Evolutionary conservation across 768 basidiomycete species (phyloP).

Genomic region (Termitomyces sp.): DNA sequence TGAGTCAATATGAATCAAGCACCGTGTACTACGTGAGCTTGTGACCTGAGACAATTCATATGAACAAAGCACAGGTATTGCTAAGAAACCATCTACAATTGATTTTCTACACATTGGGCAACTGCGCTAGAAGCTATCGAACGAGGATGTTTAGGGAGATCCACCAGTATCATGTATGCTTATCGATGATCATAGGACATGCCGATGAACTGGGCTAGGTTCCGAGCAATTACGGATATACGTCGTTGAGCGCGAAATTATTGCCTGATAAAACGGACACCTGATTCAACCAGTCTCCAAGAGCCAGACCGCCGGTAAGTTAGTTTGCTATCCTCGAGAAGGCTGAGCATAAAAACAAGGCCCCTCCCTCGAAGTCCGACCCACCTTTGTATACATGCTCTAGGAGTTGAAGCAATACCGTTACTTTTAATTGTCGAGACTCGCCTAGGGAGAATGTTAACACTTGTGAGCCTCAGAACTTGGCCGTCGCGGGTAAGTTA

Average conservation of each 20-base stretch:
- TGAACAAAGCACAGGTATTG: too few relatives aligned
- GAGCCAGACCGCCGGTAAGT: background rate
- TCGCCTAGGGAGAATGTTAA: background rate
- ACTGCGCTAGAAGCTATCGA: background rate
- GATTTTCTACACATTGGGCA: background rate
- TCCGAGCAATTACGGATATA: background rate
- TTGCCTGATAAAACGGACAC: background rate
- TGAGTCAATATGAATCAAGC: background rate
- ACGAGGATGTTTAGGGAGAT: background rate
- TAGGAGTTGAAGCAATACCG: background rate
- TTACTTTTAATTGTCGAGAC: background rate
- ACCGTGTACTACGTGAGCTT: background rate
- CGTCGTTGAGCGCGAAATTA: background rate
- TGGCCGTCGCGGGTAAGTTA: background rate
- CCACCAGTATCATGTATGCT: background rate
- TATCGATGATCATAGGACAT: background rate
- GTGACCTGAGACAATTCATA: background rate
- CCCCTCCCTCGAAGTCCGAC: background rate
- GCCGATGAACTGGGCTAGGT: background rate
- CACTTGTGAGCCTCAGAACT: background rate
- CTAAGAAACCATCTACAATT: background rate
- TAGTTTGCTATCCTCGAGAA: background rate
- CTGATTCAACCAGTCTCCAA: background rate
- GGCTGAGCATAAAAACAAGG: background rate
- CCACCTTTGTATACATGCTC: background rate